Evolutionary conservation across 495 filamentous ascomycete species (phyloP), one percentile per base, ranked within the genome.

Genomic region (Aspergillus ostianus): DNA sequence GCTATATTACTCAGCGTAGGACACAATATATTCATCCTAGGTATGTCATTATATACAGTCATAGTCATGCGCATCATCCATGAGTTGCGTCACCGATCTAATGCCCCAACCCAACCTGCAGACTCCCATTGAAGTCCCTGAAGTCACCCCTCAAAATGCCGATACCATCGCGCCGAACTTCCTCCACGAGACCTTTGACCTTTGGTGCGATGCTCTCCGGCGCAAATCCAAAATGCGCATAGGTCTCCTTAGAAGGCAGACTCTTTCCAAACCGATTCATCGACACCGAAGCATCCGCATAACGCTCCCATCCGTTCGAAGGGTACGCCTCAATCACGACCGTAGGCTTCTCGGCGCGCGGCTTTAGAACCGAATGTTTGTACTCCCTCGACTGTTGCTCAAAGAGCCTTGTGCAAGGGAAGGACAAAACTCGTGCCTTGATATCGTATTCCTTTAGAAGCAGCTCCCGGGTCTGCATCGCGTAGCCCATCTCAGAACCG

Each of bases 261-360:
- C 66, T 71, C 49, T 67, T 64, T 9, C 76, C 74, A 63, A 80
- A 83, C 0, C 64, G 57, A 26, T 62, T 72, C 74, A 82, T 74
- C 18, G 59, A 71, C 53, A 73, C 65, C 6, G 68, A 70, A 7
- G 80, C 80, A 72, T 81, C 70, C 4, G 80, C 80, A 67, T 80
- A 82, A 15, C 80, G 67, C 62, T 82, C 80, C 78, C 78, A 83
- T n/a, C 80, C 77, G 47, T 75, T 75, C 1, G 67, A 63, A 0
- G 73, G 68, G 62, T 79, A 83, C 26, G 80, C 72, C 68, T 83
- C 79, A 51, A 82, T 70, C 1, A 75, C 71, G 2, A 81, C 73
- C 2, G 64, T 55, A 4, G 75, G 76, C 17, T 66, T 65, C 15
- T 57, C 64, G 0, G 57, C 55, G 4, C 49, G 52, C 13, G 62